These are phyloP conservation scores for Cercospora sesami DNA, from an alignment of 2,329 filamentous ascomycete species.

Conservation along the genomic window DNA sequence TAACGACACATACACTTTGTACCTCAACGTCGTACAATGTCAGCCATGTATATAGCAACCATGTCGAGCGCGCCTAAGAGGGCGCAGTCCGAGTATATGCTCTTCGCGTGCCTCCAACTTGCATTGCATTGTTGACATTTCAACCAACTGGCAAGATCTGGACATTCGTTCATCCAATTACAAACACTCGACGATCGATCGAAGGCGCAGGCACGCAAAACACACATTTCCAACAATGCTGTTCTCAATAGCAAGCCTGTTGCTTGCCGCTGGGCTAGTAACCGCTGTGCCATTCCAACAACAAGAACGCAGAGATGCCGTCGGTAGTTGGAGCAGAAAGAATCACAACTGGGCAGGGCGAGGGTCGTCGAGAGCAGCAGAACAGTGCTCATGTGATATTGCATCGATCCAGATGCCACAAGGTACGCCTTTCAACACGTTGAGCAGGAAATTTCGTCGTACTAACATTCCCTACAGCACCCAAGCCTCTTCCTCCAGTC, in stretches of 20 bases:
- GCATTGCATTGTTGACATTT: constrained; percentile 14
- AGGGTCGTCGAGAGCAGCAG: constrained; percentile 7
- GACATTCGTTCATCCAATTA: constrained; percentile 10
- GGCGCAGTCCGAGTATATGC: background rate
- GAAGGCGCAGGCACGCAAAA: constrained; percentile 2
- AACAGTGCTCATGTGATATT: constrained; percentile 21
- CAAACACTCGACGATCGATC: background rate
- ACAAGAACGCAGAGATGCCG: constrained; percentile 27
- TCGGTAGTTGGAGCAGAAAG: constrained; percentile 18
- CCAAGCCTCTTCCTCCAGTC: constrained; percentile 59
- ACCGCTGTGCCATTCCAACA: constrained; percentile 25
- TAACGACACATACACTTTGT: constrained; percentile 19
- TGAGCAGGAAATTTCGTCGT: background rate
- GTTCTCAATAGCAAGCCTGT: constrained; percentile 27
- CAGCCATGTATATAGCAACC: constrained; percentile 36
- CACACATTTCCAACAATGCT: constrained; percentile 27
- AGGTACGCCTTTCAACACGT: constrained; percentile 18
- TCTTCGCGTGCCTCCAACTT: constrained; percentile 9
- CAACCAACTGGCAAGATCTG: constrained; percentile 13
- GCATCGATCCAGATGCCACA: constrained; percentile 24
- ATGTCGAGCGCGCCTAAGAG: constrained; percentile 9
- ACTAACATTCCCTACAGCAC: constrained; percentile 27
- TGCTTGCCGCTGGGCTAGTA: constrained; percentile 25
- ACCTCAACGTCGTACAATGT: constrained; percentile 27
- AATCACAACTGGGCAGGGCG: constrained; percentile 22